These are phyloP conservation scores for Acarospora socialis DNA, from an alignment of 2,329 filamentous ascomycete species.

Conservation along the genomic window DNA sequence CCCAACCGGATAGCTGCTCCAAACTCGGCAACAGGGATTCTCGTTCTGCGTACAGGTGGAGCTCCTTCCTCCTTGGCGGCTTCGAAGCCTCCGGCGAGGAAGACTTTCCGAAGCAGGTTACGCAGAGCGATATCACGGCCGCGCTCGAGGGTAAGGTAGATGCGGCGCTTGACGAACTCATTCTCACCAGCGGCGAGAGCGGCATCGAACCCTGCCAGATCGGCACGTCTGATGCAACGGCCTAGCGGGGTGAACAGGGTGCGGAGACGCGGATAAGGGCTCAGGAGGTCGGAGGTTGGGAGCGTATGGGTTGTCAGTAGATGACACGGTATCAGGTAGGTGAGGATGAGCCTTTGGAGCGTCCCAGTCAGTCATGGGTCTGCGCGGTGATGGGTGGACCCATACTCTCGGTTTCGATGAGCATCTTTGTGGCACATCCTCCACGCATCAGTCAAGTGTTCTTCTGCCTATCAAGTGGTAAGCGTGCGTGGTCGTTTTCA, in stretches of 20 bases:
- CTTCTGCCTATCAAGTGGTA: slow-evolving; percentile 47
- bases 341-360: slow-evolving; percentile 60
- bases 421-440: slow-evolving; percentile 62
- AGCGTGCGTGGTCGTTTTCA: slow-evolving; percentile 7
- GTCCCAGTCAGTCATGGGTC: slow-evolving; percentile 17
- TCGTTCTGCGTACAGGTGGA: slow-evolving; percentile 49
- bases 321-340: slow-evolving; percentile 86
- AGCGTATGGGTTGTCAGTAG: slow-evolving; percentile 78
- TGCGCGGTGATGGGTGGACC: slow-evolving; percentile 8
- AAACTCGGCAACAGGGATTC: slow-evolving; percentile 74
- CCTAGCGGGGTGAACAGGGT: slow-evolving; percentile 65
- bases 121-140: slow-evolving; percentile 82
- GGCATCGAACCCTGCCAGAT: slow-evolving; percentile 70
- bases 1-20: slow-evolving; percentile 67
- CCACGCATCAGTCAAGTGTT: slow-evolving; percentile 67
- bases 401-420: slow-evolving; percentile 65
- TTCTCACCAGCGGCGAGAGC: slow-evolving; percentile 71
- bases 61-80: slow-evolving; percentile 55
- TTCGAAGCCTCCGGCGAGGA: slow-evolving; percentile 69
- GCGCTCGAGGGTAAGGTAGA: slow-evolving; percentile 87
- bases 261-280: slow-evolving; percentile 62
- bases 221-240: slow-evolving; percentile 64
- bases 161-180: slow-evolving; percentile 84
- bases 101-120: slow-evolving; percentile 86
- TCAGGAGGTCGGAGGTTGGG: slow-evolving; percentile 56